Evolutionary conservation across 805 yeast genomes (phyloP), one percentile per base, ranked within the genome.

Genomic region (Helenozyma rhizophorensis): DNA sequence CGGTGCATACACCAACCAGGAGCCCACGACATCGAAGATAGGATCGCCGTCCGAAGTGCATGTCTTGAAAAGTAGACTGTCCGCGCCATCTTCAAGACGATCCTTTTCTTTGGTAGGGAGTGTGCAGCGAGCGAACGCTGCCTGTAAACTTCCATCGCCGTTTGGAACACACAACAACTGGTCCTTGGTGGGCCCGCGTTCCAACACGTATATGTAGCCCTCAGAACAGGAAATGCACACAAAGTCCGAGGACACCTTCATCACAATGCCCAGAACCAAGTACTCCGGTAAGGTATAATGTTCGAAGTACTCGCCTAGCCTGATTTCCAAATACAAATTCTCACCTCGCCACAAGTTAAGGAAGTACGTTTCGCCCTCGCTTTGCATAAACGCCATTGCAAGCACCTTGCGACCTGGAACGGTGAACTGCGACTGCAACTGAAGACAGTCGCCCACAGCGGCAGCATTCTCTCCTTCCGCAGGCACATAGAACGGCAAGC

Each of bases 1-100:
- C 1, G 77, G 74, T 9, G 65, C 59, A 42, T 65, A 72, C 6
- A 65, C 71, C 14, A 76, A 46, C 76, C 78, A 72, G 26, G 65
- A 55, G 7, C 72, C 77, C 23, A 62, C 60, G 2, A 75, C 27
- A 44, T 74, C 80, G 43, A 67, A 68, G 2, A 76, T 65, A 1
- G 78, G 72, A 19, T 41, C 34, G 9, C 54, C 58, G 30, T 65
- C 68, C 8, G 35, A 39, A 12, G 49, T 42, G 32, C 64, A 56
- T 1, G 70, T 61, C 30, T 54, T 51, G 18, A 65, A 39, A 6
- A 58, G 22, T 5, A 60, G 18, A 2, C 30, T 25, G 12, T 25
- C 15, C 12, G 31, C 12, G 25, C 27, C 11, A n/a, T 32, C 36
- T 10, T 23, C 21, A 19, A 40, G 29, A 10, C 21, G 28, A n/a